These are phyloP conservation scores for Eucalyptus sideroxylon DNA, from an alignment of 345 rosid species.

Conservation along the genomic window DNA sequence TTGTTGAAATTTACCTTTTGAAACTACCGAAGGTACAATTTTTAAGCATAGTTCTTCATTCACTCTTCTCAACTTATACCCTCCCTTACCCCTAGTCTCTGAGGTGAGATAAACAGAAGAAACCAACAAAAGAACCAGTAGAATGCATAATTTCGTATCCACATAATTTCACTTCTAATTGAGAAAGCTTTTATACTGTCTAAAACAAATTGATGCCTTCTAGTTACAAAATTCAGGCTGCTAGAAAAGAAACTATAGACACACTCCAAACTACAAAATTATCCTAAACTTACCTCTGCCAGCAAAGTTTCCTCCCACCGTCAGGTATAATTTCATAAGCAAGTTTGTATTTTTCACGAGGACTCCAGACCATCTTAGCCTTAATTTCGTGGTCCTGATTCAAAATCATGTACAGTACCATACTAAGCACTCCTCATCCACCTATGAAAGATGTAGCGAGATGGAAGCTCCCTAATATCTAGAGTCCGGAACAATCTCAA, in stretches of 20 bases:
- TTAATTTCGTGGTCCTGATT: constrained; percentile 52
- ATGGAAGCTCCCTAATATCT: constrained; percentile 34
- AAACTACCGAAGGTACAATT: not conserved
- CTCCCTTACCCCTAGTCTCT: not conserved
- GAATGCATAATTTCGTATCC: not conserved
- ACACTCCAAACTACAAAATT: not conserved
- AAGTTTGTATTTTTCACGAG: constrained; percentile 67
- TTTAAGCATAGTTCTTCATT: not conserved
- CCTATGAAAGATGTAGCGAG: constrained; percentile 56
- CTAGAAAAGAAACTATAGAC: not conserved
- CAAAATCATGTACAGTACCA: constrained; percentile 37
- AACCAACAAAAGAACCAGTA: not conserved
- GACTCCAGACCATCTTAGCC: constrained; percentile 71
- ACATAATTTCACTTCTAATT: not conserved
- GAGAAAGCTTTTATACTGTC: too few relatives aligned
- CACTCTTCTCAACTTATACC: not conserved
- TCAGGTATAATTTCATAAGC: constrained; percentile 71
- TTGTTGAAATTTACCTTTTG: not conserved
- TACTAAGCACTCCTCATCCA: constrained; percentile 75
- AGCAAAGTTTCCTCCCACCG: constrained; percentile 60
- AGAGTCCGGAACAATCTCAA: too few relatives aligned
- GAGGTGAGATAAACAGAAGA: not conserved
- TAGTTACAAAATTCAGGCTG: not conserved
- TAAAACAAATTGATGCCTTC: not conserved
- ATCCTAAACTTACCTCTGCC: constrained; percentile 34